Evolutionary conservation across 345 rosid species (phyloP).

Genomic region (Populus deltoides): DNA sequence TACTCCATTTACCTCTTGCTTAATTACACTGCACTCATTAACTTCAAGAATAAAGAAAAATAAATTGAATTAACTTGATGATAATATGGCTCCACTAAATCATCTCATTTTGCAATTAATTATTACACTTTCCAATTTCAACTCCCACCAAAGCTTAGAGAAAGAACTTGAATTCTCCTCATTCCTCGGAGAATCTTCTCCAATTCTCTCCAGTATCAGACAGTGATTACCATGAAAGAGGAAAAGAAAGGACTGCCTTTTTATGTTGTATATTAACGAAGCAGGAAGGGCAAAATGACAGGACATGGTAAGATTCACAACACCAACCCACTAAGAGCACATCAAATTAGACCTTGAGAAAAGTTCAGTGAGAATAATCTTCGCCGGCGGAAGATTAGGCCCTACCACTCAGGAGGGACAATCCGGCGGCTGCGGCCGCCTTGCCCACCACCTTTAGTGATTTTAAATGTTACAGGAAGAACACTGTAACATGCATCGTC

Average conservation of each 20-base stretch:
- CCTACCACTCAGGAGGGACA: slow-evolving; percentile 4
- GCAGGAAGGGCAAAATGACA: neutral
- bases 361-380: neutral
- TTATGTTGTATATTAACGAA: neutral
- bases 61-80: neutral
- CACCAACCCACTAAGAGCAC: slow-evolving; percentile 12
- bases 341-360: slow-evolving; percentile 2
- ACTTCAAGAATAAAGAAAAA: neutral
- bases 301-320: neutral
- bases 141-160: neutral
- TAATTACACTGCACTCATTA: neutral
- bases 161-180: slow-evolving; percentile 5
- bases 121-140: neutral
- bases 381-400: neutral
- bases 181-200: slow-evolving; percentile 3
- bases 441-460: neutral
- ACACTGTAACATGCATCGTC: neutral
- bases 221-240: neutral
- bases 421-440: slow-evolving; percentile 1
- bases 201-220: neutral
- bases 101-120: neutral
- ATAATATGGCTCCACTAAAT: neutral
- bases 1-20: neutral
- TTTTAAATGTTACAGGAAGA: neutral
- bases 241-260: neutral